Percentiles rank a stretch among this genome's conserved stretches.
phyloP scores from a whole-genome alignment of 73 alveolate genomes.

The Effrenium voratum region DNA sequence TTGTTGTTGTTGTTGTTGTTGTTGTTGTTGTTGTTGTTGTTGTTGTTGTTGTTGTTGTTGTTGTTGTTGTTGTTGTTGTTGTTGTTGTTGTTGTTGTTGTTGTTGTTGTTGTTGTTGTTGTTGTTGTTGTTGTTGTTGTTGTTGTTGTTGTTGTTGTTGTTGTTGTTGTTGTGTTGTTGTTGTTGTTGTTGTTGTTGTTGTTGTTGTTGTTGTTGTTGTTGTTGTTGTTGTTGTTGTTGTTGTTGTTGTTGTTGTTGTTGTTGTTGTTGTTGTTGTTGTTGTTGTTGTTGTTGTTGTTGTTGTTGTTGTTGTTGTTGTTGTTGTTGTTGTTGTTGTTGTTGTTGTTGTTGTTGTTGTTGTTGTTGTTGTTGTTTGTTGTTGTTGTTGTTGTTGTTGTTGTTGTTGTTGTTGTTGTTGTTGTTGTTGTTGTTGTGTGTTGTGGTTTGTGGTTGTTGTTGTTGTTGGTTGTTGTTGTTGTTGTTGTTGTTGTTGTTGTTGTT shows the following conservation, averaged over 20 bases:
- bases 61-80: too few species aligned
- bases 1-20: too few species aligned
- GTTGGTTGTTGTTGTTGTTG: background rate
- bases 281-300: background rate
- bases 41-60: too few species aligned
- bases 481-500: background rate
- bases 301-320: background rate
- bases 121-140: constrained; percentile 1
- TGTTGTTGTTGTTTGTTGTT: background rate
- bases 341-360: background rate
- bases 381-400: background rate
- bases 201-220: background rate
- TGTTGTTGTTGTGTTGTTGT: background rate
- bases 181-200: background rate
- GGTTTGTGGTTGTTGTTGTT: background rate
- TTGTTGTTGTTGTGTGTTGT: background rate
- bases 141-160: background rate
- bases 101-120: constrained; percentile 3
- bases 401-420: background rate
- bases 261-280: background rate
- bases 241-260: background rate
- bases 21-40: too few species aligned
- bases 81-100: background rate
- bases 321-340: background rate
- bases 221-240: background rate